Base-by-base conservation (phyloP, 108 stramenopile genomes). In the Pseudonitzschia multiseries region DNA sequence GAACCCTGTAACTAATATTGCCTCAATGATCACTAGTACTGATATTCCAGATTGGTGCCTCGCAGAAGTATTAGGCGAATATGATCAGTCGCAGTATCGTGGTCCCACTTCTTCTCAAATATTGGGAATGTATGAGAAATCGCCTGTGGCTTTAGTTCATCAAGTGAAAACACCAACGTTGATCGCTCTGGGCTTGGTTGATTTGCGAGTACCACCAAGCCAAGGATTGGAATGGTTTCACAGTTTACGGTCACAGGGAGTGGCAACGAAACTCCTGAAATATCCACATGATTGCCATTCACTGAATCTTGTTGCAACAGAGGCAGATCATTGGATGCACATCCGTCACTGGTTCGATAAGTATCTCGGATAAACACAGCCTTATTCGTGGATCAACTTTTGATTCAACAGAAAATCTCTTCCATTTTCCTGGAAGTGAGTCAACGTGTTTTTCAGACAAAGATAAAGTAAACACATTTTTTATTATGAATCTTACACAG, bases 41-140 rank as follows among this genome's bases (percentile, higher is more conserved):
- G 97, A 98, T 74, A 98, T 98, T 79, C 94, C 96, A 31, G 97
- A 97, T 69, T 97, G 96, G 96, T 94, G 90, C 65, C 86, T 82
- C 59, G 83, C 87, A 21, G 96, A 98, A 76, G 75, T 81, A 18
- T 52, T 93, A 36, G 93, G 93, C 6, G 65, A 63, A 36, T 87
- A 89, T 65, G 64, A 90, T 59, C 86, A 73, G 66, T 73, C 67
- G 5, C 56, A 75, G 20, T 97, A 81, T 73, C 63, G 78, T 10
- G 77, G 89, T 32, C 84, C 93, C 4, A 84, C 65, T 14, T 69
- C 61, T 41, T 74, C 80, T 29, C 83, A 90, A 42, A 13, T 90
- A 2, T 52, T 18, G 20, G 66, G 53, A n/a, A 90, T 93, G 89
- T 89, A 83, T 73, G 81, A 87, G 18, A 81, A 77, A 36, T 78